A percentile compares a stretch with the other conserved stretches of the same genome.
These are phyloP conservation scores for Viridothelium virens DNA, from an alignment of 495 filamentous ascomycete genomes.

Conservation along the genomic window DNA sequence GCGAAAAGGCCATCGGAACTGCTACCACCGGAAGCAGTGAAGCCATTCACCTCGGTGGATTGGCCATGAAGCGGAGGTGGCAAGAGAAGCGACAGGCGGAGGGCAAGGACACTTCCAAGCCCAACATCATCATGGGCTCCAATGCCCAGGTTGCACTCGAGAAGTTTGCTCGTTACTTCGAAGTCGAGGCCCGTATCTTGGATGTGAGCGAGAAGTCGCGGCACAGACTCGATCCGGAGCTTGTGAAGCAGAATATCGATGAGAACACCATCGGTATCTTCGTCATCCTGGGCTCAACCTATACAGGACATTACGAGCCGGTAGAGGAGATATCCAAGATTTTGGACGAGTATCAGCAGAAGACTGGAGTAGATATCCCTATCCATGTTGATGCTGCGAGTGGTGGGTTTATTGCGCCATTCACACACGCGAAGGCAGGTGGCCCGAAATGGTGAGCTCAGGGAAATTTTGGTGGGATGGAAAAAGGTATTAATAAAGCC, in stretches of 20 bases:
- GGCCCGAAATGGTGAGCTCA: conserved; percentile 46
- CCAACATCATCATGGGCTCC: conserved; percentile 72
- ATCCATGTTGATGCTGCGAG: conserved; percentile 71
- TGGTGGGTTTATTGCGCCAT: conserved; percentile 67
- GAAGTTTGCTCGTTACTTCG: conserved; percentile 68
- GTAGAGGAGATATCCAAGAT: conserved; percentile 60
- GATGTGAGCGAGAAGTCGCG: conserved; percentile 57
- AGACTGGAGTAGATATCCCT: conserved; percentile 59
- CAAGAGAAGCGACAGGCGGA: conserved; percentile 54
- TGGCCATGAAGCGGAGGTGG: conserved; percentile 75
- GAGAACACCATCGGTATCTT: conserved; percentile 77
- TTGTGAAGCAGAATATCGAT: conserved; percentile 59
- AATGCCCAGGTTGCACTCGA: conserved; percentile 72
- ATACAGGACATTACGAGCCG: conserved; percentile 71
- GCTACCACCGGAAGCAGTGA: conserved; percentile 69
- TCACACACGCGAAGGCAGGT: conserved; percentile 54
- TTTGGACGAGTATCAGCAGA: conserved; percentile 56
- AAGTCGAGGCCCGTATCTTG: conserved; percentile 65
- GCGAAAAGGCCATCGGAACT: conserved; percentile 61
- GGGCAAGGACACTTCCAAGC: conserved; percentile 54
- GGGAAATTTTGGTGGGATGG: conserved; percentile 21
- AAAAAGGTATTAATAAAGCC: background rate
- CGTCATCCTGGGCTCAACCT: conserved; percentile 65
- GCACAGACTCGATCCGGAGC: conserved; percentile 54
- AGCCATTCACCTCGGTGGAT: conserved; percentile 65